Evolutionary conservation across 805 yeast genomes (phyloP), one percentile per base, ranked within the genome.

Genomic region (Jamesozyma spencerorum): DNA sequence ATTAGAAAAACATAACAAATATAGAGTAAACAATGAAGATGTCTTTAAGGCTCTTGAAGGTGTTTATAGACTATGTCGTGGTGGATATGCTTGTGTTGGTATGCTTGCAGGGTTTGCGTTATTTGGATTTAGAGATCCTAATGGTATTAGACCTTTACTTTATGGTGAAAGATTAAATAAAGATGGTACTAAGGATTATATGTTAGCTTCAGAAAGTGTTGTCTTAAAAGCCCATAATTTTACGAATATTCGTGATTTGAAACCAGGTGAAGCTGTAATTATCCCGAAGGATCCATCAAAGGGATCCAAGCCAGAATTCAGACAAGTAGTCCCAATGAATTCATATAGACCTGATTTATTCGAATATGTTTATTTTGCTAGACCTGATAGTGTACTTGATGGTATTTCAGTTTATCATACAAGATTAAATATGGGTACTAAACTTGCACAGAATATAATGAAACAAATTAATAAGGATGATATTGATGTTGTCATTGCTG

Each of bases 181-280:
- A 6, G 78, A 84, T 54, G 95, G 94, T 14, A 47, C 76, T 12
- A 70, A 68, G 39, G 98, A 92, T 62, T 87, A 85, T 63, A 86
- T 92, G 96, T 69, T 92, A 53, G 95, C 97, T 1, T 82, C 94
- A 5, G 98, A 92, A 63, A 82, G 94, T 42, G 96, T 92, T 41
- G 98, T 88, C 2, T 71, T 92, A 50, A 85, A 84, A 58, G 96
- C 97, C 7, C 94, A 86, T 53, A 90, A 90, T 20, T 92, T 80
- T 66, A 69, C 72, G 43, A 78, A 71, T 30, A 84, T 80, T 68
- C 71, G 87, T 53, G 98, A 92, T 60, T 66, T 92, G 40, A 67
- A 73, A 46, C 98, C 98, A 0, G 98, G 98, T 56, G 96, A 92
- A 66, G 97, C 96, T 14, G 95, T 92, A 33, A 84, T 92, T 49